Evolutionary conservation across 495 filamentous ascomycete genomes (phyloP).

Genomic region (Cercophora samala): DNA sequence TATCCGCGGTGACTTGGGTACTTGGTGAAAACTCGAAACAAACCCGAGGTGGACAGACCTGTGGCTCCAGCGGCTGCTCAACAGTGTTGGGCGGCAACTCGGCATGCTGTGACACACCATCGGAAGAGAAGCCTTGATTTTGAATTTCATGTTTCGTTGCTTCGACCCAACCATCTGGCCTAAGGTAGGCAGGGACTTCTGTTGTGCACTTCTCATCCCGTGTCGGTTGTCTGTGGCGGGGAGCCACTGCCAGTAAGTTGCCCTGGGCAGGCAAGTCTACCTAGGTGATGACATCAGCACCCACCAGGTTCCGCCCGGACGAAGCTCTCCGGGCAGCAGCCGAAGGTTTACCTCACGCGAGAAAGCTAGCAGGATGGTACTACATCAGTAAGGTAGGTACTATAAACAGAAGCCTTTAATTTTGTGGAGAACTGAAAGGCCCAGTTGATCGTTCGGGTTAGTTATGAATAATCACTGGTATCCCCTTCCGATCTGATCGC

Average conservation of each 20-base stretch:
- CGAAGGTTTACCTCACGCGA: no score
- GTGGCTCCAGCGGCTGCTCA: not conserved
- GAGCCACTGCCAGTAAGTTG: no score
- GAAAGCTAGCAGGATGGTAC: no score
- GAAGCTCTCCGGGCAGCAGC: not conserved
- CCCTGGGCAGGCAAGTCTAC: not conserved
- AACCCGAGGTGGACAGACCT: no score
- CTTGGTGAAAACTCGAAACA: no score
- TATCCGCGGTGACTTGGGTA: no score
- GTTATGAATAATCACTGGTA: not conserved
- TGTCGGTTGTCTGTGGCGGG: no score
- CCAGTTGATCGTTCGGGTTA: not conserved
- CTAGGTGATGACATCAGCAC: not conserved
- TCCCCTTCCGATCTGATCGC: not conserved
- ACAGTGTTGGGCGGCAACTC: not conserved
- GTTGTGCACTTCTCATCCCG: not conserved
- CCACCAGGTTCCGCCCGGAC: no score
- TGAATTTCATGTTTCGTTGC: not conserved
- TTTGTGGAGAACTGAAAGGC: not conserved
- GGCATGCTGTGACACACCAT: not conserved
- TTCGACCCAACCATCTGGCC: not conserved
- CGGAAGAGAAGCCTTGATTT: conserved; percentile 1
- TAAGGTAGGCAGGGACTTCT: not conserved
- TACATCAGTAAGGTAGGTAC: no score
- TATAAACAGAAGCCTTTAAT: not conserved